Evolutionary conservation across 2,329 filamentous ascomycete species (phyloP).

Genomic region (Aspergillus caelatus): DNA sequence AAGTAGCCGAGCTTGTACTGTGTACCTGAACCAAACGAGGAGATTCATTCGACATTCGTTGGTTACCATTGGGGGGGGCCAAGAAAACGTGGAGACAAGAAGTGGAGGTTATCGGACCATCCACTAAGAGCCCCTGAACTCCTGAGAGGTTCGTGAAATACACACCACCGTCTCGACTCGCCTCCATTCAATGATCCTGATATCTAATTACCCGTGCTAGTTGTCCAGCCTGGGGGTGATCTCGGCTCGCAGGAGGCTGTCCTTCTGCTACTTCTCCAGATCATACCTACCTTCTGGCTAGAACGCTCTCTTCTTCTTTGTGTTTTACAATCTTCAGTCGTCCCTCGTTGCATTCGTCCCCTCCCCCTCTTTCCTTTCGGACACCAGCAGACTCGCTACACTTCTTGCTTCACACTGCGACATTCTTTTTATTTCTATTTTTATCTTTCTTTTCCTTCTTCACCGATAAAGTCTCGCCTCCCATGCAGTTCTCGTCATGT

Average conservation of each 20-base stretch:
- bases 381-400: not conserved
- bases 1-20: not conserved
- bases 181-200: slow-evolving; percentile 5
- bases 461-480: slow-evolving; percentile 16
- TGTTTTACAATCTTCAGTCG: slow-evolving; percentile 4
- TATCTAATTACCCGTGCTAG: slow-evolving; percentile 10
- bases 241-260: slow-evolving; percentile 10
- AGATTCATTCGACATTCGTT: not conserved
- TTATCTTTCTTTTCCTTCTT: not conserved
- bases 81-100: slow-evolving; percentile 20
- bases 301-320: not conserved
- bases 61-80: not conserved
- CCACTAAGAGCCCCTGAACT: slow-evolving; percentile 28
- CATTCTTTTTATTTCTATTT: not conserved
- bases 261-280: slow-evolving; percentile 5
- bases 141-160: slow-evolving; percentile 24
- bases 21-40: not conserved
- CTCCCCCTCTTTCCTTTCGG: slow-evolving; percentile 15
- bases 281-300: slow-evolving; percentile 4
- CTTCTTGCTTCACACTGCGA: not conserved
- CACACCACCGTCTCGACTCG: slow-evolving; percentile 4
- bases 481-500: slow-evolving; percentile 65
- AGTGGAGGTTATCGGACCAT: slow-evolving; percentile 21
- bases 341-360: slow-evolving; percentile 11
- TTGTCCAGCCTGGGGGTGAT: slow-evolving; percentile 12